Evolutionary conservation across 176 grass and related monocot genomes (phyloP).

Genomic region (Areca catechu): DNA sequence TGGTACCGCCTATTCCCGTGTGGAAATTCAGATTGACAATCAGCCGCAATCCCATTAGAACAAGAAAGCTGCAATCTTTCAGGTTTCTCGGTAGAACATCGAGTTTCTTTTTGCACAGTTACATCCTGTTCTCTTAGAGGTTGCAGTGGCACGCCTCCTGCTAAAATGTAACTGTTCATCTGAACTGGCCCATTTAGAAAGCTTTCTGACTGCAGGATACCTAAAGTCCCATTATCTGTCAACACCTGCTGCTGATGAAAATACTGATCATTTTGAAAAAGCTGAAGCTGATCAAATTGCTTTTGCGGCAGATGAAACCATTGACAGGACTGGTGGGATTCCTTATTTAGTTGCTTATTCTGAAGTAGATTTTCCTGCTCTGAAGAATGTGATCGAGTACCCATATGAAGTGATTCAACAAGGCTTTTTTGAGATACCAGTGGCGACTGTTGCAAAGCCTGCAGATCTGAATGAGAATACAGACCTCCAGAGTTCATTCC

Average conservation of each 20-base stretch:
- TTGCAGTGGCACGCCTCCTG: neutral
- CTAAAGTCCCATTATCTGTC: neutral
- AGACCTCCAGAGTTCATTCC: slow-evolving; percentile 3
- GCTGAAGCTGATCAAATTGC: neutral
- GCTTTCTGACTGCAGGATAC: neutral
- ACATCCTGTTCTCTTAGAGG: neutral
- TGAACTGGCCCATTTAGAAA: neutral
- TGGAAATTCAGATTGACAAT: slow-evolving; percentile 25
- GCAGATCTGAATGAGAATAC: slow-evolving; percentile 7
- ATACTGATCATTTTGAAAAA: neutral
- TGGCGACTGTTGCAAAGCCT: neutral
- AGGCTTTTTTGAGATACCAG: neutral
- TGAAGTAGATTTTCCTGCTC: neutral
- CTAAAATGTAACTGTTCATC: neutral
- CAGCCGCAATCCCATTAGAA: neutral
- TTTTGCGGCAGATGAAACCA: neutral
- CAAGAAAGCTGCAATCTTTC: neutral
- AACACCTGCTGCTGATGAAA: neutral
- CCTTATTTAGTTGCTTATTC: neutral
- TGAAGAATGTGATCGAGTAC: neutral
- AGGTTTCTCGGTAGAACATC: neutral
- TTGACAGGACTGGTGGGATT: neutral
- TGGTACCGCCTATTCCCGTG: neutral
- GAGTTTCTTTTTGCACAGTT: neutral
- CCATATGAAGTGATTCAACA: neutral